Conservation (phyloP, 2,329 filamentous ascomycete genomes). For the Colletotrichum higginsianum region DNA sequence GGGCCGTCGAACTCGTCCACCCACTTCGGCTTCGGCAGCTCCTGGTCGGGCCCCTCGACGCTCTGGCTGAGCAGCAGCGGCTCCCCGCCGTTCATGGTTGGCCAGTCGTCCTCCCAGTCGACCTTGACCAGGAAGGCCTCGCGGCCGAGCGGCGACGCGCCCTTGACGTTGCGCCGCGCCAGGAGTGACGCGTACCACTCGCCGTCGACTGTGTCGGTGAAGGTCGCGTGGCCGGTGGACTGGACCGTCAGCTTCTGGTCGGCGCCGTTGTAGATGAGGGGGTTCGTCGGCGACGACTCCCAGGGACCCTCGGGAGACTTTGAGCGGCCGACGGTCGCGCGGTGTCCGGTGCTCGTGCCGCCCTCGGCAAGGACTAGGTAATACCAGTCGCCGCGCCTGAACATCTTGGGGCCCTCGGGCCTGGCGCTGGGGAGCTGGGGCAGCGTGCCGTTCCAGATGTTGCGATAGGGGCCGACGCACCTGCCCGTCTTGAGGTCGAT, state of each 20-base stretch:
- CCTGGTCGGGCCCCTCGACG: slow-evolving; percentile 25
- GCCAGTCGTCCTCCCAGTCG: slow-evolving; percentile 46
- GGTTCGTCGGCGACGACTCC: slow-evolving; percentile 57
- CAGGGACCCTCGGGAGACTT: slow-evolving; percentile 56
- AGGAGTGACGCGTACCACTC: slow-evolving; percentile 46
- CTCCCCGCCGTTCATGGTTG: slow-evolving; percentile 45
- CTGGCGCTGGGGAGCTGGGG: slow-evolving; percentile 39
- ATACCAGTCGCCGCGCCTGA: slow-evolving; percentile 28
- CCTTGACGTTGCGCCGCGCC: slow-evolving; percentile 43
- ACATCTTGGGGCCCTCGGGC: slow-evolving; percentile 43
- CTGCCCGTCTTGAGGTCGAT: slow-evolving; percentile 43
- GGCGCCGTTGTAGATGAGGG: slow-evolving; percentile 48
- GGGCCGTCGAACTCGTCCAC: slow-evolving; percentile 22
- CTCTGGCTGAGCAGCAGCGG: slow-evolving; percentile 34
- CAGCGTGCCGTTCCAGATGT: slow-evolving; percentile 46
- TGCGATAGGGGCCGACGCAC: slow-evolving; percentile 44
- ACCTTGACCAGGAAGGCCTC: slow-evolving; percentile 46
- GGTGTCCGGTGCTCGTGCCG: slow-evolving; percentile 56
- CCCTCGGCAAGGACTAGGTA: slow-evolving; percentile 27
- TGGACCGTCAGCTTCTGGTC: slow-evolving; percentile 43
- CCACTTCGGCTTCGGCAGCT: slow-evolving; percentile 21
- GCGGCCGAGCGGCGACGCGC: slow-evolving; percentile 43
- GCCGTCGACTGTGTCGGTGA: slow-evolving; percentile 44
- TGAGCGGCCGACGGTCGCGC: slow-evolving; percentile 57
- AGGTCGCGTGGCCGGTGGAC: slow-evolving; percentile 45